Evolutionary conservation across 164 flowering plant species (phyloP).

Genomic region (Vitis rupestris): DNA sequence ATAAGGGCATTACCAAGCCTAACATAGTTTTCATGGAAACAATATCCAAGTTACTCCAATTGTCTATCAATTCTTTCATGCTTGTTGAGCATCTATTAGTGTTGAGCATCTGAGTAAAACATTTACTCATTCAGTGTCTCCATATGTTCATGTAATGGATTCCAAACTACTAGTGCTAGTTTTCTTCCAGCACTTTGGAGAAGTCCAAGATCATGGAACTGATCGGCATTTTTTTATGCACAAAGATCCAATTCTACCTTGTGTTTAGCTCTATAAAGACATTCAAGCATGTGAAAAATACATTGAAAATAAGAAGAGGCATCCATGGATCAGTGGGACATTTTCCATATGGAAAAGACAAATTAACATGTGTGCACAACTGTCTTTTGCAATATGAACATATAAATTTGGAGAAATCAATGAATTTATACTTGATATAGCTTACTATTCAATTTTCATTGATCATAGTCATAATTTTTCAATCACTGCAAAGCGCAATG

Average conservation of each 20-base stretch:
- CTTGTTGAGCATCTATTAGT: too few relatives aligned
- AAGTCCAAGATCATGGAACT: background rate
- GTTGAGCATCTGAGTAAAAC: background rate
- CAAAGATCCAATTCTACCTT: slow-evolving; percentile 27
- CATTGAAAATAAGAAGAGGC: slow-evolving; percentile 35
- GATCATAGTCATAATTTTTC: too few relatives aligned
- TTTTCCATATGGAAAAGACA: background rate
- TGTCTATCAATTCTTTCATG: too few relatives aligned
- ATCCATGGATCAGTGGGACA: background rate
- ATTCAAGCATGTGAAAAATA: slow-evolving; percentile 47
- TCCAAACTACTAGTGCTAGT: too few relatives aligned
- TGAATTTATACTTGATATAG: too few relatives aligned
- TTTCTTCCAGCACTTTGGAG: background rate
- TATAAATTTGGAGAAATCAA: too few relatives aligned
- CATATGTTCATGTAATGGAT: too few relatives aligned
- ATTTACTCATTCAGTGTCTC: background rate
- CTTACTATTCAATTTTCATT: too few relatives aligned
- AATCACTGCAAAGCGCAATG: too few relatives aligned
- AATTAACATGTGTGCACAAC: background rate
- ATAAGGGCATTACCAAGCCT: background rate
- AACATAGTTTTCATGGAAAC: too few relatives aligned
- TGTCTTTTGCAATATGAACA: too few relatives aligned
- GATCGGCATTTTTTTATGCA: slow-evolving; percentile 1
- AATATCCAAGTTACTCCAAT: too few relatives aligned
- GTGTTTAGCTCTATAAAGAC: slow-evolving; percentile 68